Evolutionary conservation across 768 basidiomycete species (phyloP), one percentile per base, ranked within the genome.

Genomic region (Lactarius indigo): DNA sequence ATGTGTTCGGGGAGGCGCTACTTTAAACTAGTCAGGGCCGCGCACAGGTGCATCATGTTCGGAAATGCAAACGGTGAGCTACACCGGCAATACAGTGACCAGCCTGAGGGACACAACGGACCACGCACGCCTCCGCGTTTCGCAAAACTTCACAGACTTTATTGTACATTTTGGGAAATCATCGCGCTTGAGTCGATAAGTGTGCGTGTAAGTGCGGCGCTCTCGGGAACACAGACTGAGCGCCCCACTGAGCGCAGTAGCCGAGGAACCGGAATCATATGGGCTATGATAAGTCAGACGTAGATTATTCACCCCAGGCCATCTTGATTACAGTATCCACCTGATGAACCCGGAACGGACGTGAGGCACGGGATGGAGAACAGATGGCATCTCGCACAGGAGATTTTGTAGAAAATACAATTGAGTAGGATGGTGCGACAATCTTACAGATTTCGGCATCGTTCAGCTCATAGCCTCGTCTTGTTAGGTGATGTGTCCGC

Each of bases 401-500:
- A 15, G 23, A 26, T 23, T 23, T 26, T 6, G 8, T n/a, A 47
- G 44, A n/a, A n/a, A n/a, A 7, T 10, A 50, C 37, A 50, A 26
- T 50, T 2, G 12, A 26, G 13, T 12, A 23, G 12, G 30, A 10
- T 31, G 18, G 8, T 33, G 23, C 31, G 18, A 57, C 10, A 57
- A 10, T 23, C 1, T 50, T 50, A 23, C 50, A 50, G 23, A 50
- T 15, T 26, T 13, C 10, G 15, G 20, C 30, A 5, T 56, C 30
- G 10, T 39, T 42, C 52, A 41, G 6, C 28, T 66, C 56, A 62
- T 37, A 68, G 31, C 26, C 35, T 66, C 44, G 56, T 33, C n/a
- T 28, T 23, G 12, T 44, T 56, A 6, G 37, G 5, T 2, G 15
- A 23, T 44, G 28, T 57, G 3, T 81, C 80, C 37, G 81, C 73